Evolutionary conservation across 129 eudicot genomes (phyloP), one percentile per base, ranked within the genome.

Genomic region (Saposhnikovia divaricata): DNA sequence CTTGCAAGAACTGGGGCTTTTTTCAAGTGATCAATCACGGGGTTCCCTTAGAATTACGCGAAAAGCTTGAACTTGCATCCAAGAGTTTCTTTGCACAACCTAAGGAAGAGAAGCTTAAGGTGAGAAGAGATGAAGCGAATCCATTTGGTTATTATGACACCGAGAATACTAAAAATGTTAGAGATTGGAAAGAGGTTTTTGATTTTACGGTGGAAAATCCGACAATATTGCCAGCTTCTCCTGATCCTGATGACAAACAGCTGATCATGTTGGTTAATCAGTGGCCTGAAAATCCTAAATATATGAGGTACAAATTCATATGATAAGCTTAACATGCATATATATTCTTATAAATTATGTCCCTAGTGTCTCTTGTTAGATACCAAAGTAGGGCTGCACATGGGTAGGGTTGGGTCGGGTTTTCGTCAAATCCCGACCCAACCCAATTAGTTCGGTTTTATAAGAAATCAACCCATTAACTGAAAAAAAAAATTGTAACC

Each of bases 1-100:
- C 91, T 6, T 85, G 89, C 86, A 18, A 78, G 50, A 77, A 78
- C 9, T 88, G 91, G 91, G 91, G 91, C 0, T 88, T 88, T 46
- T 88, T 88, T 70, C 91, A 88, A 44, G 87, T 87, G 78, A 85
- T 87, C 66, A 86, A 86, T 73, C 87, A 86, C 46, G 89, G 89
- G 28, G 89, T 86, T 13, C 86, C 84, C 0, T 37, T 74, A 16
- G 42, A 80, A 37, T n/a, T 37, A 43, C 86, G 85, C 19, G 80
- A 83, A 47, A 86, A 45, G 61, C 38, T 81, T 15, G 78, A 77
- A 16, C 48, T 9, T 48, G 87, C 84, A 19, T 65, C 89, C 1
- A 83, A 31, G 21, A 53, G 81, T 51, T 83, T 86, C 81, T 83
- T 83, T 68, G 78, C 74, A 53, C 74, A 46, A 81, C n/a, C 82